Conservation (phyloP, 1,284 basidiomycete genomes). For the Rhodofomes roseus region DNA sequence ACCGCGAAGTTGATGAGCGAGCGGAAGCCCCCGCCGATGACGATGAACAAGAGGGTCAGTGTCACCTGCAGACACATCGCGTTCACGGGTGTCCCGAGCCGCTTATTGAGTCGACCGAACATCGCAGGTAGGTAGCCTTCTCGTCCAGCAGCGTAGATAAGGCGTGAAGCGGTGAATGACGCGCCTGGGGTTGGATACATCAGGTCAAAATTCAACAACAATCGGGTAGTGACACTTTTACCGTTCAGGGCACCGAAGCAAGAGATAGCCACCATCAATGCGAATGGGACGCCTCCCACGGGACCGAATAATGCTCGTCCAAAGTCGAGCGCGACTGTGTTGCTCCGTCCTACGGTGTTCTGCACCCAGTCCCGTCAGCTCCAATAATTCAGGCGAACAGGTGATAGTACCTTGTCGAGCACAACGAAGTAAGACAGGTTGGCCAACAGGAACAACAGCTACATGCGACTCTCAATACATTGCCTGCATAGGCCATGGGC, state of each 20-base stretch:
- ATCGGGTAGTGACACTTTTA: slow-evolving; percentile 21
- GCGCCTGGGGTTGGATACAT: slow-evolving; percentile 42
- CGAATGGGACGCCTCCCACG: slow-evolving; percentile 84
- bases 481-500: not conserved
- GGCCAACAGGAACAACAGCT: slow-evolving; percentile 76
- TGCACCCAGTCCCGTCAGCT: slow-evolving; percentile 19
- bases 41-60: slow-evolving; percentile 74
- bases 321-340: slow-evolving; percentile 95
- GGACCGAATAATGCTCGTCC: slow-evolving; percentile 85
- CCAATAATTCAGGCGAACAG: not conserved
- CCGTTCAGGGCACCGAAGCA: slow-evolving; percentile 93
- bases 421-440: slow-evolving; percentile 94
- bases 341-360: slow-evolving; percentile 70
- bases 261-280: slow-evolving; percentile 87
- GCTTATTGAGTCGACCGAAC: slow-evolving; percentile 74
- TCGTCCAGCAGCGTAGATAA: slow-evolving; percentile 86
- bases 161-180: slow-evolving; percentile 79
- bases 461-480: not conserved
- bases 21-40: slow-evolving; percentile 86
- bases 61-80: slow-evolving; percentile 76
- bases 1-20: slow-evolving; percentile 87
- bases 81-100: slow-evolving; percentile 80
- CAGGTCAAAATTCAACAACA: not conserved
- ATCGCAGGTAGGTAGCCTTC: slow-evolving; percentile 85
- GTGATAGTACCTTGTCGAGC: slow-evolving; percentile 63